These are phyloP conservation scores for Manihot esculenta DNA, from an alignment of 441 rosid genomes.

Conservation along the genomic window DNA sequence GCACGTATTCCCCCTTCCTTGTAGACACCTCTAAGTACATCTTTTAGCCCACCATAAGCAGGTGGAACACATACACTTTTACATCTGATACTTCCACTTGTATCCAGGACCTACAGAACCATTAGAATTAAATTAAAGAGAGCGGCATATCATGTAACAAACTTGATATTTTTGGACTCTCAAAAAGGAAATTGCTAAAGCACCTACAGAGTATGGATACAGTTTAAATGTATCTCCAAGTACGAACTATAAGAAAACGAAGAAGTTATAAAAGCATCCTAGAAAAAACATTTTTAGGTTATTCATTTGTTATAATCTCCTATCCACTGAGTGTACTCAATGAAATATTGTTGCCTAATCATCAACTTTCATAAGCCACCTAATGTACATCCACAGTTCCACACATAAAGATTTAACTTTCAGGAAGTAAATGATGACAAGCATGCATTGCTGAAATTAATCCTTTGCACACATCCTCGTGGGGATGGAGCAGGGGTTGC, in stretches of 20 bases:
- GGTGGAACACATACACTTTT: slow-evolving; percentile 47
- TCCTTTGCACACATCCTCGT: background rate
- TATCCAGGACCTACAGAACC: slow-evolving; percentile 52
- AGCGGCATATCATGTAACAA: background rate
- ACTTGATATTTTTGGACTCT: slow-evolving; percentile 8
- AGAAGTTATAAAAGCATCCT: background rate
- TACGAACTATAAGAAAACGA: background rate
- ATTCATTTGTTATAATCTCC: background rate
- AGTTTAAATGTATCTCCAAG: slow-evolving; percentile 4
- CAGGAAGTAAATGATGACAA: background rate
- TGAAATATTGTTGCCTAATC: background rate
- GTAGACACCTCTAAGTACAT: slow-evolving; percentile 71
- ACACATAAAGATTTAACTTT: background rate
- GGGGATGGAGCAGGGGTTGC: background rate
- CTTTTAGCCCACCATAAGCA: slow-evolving; percentile 68
- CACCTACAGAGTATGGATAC: background rate
- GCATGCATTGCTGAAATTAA: background rate
- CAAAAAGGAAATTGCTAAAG: background rate
- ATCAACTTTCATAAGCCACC: background rate
- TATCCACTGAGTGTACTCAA: background rate
- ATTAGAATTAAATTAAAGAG: slow-evolving; percentile 17
- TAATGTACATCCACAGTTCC: background rate
- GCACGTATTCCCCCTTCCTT: slow-evolving; percentile 82
- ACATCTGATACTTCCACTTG: slow-evolving; percentile 33
- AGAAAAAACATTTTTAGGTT: background rate